phyloP scores from a whole-genome alignment of 192 early-diverging fungal species.

The Backusella morwellensis region DNA sequence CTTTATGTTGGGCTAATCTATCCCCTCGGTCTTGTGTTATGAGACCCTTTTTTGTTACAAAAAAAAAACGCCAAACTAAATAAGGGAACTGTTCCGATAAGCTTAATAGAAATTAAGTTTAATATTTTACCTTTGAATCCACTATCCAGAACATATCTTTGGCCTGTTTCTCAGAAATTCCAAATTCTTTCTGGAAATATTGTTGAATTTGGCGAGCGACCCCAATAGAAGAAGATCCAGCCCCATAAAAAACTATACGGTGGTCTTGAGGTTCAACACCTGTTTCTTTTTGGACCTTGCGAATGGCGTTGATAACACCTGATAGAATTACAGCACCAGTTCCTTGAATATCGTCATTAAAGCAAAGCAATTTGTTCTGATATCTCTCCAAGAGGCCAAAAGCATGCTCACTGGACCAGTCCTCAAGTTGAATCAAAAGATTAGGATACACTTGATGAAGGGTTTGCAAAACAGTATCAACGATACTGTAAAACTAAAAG shows the following conservation, averaged over 20 bases:
- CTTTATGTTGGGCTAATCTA: conserved; percentile 75
- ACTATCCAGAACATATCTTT: conserved; percentile 79
- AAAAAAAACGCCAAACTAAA: background rate
- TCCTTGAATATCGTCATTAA: conserved; percentile 96
- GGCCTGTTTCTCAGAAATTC: conserved; percentile 70
- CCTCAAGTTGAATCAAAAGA: conserved; percentile 94
- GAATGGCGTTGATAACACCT: conserved; percentile 88
- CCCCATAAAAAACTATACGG: conserved; percentile 90
- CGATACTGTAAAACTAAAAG: conserved; percentile 67
- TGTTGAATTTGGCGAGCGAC: conserved; percentile 88
- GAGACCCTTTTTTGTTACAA: conserved; percentile 52
- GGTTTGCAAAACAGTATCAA: conserved; percentile 79
- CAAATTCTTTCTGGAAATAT: conserved; percentile 75
- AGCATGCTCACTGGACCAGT: conserved; percentile 90
- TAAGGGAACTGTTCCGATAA: background rate
- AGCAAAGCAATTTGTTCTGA: conserved; percentile 73
- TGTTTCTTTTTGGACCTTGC: conserved; percentile 50
- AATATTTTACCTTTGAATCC: conserved; percentile 62
- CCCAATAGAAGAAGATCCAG: conserved; percentile 93
- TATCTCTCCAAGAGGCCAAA: conserved; percentile 83
- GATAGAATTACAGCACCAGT: conserved; percentile 94
- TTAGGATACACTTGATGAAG: conserved; percentile 72
- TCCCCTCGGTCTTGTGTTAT: conserved; percentile 90
- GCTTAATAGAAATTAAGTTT: background rate
- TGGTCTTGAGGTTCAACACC: conserved; percentile 72